Conservation (phyloP, 1,139 yeast genomes). For the Zygosaccharomyces pseudobailii region DNA sequence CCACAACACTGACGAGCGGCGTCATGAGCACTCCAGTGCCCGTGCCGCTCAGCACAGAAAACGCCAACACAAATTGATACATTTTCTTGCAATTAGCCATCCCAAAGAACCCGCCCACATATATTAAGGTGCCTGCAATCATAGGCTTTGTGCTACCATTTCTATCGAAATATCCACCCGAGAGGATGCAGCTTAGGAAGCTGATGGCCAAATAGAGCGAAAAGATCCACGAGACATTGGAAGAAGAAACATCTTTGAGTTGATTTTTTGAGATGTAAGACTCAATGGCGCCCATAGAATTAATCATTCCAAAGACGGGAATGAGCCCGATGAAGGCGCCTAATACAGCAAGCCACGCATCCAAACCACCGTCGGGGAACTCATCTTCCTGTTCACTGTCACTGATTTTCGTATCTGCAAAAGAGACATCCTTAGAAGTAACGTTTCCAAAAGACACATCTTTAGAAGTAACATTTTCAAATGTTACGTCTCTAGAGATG, state of each 20-base stretch:
- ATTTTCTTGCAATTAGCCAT: conserved; percentile 46
- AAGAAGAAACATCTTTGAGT: conserved; percentile 43
- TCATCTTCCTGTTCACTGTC: conserved; percentile 16
- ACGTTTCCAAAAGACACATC: no score
- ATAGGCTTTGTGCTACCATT: conserved; percentile 45
- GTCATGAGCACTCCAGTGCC: conserved; percentile 55
- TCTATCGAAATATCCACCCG: conserved; percentile 52
- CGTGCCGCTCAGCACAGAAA: conserved; percentile 48
- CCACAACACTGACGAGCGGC: conserved; percentile 52
- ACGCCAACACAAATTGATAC: conserved; percentile 52
- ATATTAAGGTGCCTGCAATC: conserved; percentile 41
- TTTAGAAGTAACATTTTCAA: background rate
- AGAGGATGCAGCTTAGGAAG: conserved; percentile 53
- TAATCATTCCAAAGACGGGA: conserved; percentile 61
- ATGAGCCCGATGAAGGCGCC: conserved; percentile 63
- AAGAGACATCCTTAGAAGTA: conserved; percentile 2
- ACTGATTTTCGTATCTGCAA: conserved; percentile 5
- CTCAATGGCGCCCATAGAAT: conserved; percentile 66
- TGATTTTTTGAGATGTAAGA: conserved; percentile 60
- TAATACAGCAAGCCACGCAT: conserved; percentile 49
- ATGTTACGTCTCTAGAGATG: background rate
- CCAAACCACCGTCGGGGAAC: conserved; percentile 31
- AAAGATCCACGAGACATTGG: conserved; percentile 67
- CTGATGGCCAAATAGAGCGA: conserved; percentile 56
- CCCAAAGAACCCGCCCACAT: conserved; percentile 46